Conservation (phyloP, 768 basidiomycete genomes). For the Podaxis mareebaensis region DNA sequence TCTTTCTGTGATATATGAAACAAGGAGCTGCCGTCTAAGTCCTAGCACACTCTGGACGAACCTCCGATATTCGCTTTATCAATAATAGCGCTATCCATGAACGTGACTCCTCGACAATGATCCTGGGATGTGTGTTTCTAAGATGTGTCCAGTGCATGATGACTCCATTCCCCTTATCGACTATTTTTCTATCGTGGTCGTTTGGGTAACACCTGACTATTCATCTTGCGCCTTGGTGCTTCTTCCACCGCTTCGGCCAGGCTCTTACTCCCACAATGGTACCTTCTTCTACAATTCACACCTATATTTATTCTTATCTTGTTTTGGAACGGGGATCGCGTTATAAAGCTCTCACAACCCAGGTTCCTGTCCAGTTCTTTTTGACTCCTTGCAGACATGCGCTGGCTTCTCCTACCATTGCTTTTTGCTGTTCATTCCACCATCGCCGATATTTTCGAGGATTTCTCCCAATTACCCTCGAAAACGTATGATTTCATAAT, state of each 20-base stretch:
- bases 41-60: too few relatives aligned
- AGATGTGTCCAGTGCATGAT: not conserved
- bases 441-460: not conserved
- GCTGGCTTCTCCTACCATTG: not conserved
- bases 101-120: too few relatives aligned
- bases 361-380: not conserved
- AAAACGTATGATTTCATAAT: slow-evolving; percentile 3
- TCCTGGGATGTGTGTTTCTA: not conserved
- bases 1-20: too few relatives aligned
- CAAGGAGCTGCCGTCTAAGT: too few relatives aligned
- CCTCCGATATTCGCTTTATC: too few relatives aligned
- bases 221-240: not conserved
- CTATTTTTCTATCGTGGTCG: not conserved
- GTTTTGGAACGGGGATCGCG: not conserved
- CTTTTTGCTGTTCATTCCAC: not conserved
- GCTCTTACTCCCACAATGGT: too few relatives aligned
- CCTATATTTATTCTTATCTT: not conserved
- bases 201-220: not conserved
- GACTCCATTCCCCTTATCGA: not conserved
- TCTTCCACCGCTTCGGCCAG: not conserved
- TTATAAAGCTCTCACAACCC: not conserved
- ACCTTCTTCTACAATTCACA: not conserved
- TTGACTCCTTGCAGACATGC: not conserved
- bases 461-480: not conserved
- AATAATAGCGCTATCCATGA: too few relatives aligned